Base-by-base conservation (phyloP, 768 basidiomycete species). In the Butyriboletus loyo region DNA sequence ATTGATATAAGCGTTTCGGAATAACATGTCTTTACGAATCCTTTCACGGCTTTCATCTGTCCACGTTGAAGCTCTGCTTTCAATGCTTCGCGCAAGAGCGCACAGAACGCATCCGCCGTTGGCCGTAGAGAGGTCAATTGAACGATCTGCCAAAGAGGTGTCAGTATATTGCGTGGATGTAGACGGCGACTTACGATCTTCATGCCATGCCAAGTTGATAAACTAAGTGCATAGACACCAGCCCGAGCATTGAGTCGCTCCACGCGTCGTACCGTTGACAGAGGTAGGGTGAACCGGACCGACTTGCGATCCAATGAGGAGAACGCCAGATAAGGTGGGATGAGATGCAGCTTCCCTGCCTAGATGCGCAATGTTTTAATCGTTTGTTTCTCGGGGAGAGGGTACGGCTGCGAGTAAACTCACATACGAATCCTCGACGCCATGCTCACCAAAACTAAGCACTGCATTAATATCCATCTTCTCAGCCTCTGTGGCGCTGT, bases 191-290 rank as follows among this genome's bases (percentile, higher is more conserved):
- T 50, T 62, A 96, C 95, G 60, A 98, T 89, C 75, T 96, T 89
- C 75, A 90, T 82, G 32, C 91, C 87, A 67, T 98, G 93, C 91
- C 94, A 98, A 46, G 90, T 83, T n/a, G 85, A 81, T 19, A 98
- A 74, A 62, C 92, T 94, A 28, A 99, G 80, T n/a, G 96, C 95
- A 67, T 98, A 98, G 34, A 97, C 87, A 6, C 97, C 97, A 27
- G 93, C 89, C 14, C 93, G 83, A 11, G 93, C 88, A 68, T 96
- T 97, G 47, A 98, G 79, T 43, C 93, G 77, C 72, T 99, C 97
- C 21, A 99, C 97, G 50, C 97, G 77, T 46, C 97, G 83, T 60
- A 99, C 84, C 6, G 93, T 93, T 48, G 87, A 92, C 38, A 99
- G 78, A 28, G 97, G 96, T 9, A 98, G 73, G 8, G 93, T 92